These are phyloP conservation scores for Phytophthora aleatoria DNA, from an alignment of 352 stramenopile species.

Conservation along the genomic window DNA sequence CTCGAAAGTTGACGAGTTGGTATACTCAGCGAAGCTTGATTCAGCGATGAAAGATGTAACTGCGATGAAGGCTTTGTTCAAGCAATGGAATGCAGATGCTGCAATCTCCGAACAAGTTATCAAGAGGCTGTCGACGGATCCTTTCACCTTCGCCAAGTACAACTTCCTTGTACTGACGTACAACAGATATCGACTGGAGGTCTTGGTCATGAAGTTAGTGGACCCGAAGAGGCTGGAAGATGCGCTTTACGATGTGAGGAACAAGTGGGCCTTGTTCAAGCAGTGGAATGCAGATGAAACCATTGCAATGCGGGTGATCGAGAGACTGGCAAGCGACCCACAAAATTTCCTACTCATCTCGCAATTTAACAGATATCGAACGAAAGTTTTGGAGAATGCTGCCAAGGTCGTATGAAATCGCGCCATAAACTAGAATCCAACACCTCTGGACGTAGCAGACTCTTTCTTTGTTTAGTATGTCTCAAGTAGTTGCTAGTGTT, in stretches of 20 bases:
- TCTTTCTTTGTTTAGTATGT: slow-evolving; percentile 21
- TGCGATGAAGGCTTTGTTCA: slow-evolving; percentile 13
- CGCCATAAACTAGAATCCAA: slow-evolving; percentile 8
- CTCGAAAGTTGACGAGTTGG: slow-evolving; percentile 10
- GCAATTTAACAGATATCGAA: background rate
- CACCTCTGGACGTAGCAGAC: background rate
- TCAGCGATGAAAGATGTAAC: background rate
- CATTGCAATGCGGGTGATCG: slow-evolving; percentile 4
- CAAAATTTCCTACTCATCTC: background rate
- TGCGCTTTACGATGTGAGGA: background rate
- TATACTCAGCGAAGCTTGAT: slow-evolving; percentile 8
- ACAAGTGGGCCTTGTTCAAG: background rate
- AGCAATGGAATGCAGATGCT: slow-evolving; percentile 4
- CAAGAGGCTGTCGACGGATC: slow-evolving; percentile 1
- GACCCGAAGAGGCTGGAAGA: background rate
- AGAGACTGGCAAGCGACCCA: background rate
- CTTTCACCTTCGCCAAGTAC: background rate
- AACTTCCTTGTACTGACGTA: slow-evolving; percentile 6
- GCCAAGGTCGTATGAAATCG: background rate
- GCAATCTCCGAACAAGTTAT: slow-evolving; percentile 1
- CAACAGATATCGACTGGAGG: slow-evolving; percentile 10
- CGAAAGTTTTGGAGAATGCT: background rate
- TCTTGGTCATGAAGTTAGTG: background rate
- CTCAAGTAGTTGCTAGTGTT: slow-evolving; percentile 1
- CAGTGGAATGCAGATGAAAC: slow-evolving; percentile 13